phyloP scores from a whole-genome alignment of 106 monocot species.

The Dendrobium officinale region DNA sequence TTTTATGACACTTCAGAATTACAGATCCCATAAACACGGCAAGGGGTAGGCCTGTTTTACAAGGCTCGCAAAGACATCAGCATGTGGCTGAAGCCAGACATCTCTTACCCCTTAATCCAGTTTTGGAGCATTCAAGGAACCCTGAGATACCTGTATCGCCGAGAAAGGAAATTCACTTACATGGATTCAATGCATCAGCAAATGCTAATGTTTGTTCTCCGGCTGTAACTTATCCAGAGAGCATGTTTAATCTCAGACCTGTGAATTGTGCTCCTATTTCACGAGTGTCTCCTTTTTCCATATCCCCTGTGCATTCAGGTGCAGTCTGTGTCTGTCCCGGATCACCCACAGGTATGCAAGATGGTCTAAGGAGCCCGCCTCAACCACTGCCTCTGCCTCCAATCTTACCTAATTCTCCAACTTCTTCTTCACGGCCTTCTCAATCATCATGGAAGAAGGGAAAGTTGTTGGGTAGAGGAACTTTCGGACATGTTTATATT shows the following conservation, averaged over 20 bases:
- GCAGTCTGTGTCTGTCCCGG: slow-evolving; percentile 17
- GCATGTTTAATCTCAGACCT: slow-evolving; percentile 23
- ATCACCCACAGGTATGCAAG: slow-evolving; percentile 39
- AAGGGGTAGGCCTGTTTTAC: slow-evolving; percentile 25
- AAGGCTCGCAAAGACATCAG: slow-evolving; percentile 20
- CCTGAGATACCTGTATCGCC: slow-evolving; percentile 33
- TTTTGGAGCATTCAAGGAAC: slow-evolving; percentile 27
- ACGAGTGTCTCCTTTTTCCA: slow-evolving; percentile 31
- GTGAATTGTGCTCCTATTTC: slow-evolving; percentile 23
- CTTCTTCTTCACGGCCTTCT: slow-evolving; percentile 30
- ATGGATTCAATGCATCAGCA: slow-evolving; percentile 17
- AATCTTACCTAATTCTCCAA: slow-evolving; percentile 39
- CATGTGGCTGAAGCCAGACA: slow-evolving; percentile 23
- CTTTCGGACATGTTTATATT: slow-evolving; percentile 88
- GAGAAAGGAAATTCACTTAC: slow-evolving; percentile 24
- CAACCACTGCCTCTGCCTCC: slow-evolving; percentile 94
- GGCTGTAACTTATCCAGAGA: slow-evolving; percentile 12
- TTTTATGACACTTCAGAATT: slow-evolving; percentile 30
- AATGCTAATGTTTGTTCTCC: background rate
- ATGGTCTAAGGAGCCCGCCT: slow-evolving; percentile 51
- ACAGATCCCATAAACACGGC: slow-evolving; percentile 31
- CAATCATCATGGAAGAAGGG: slow-evolving; percentile 85
- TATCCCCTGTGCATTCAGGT: slow-evolving; percentile 43
- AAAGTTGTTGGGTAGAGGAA: slow-evolving; percentile 84
- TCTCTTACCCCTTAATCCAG: background rate